A percentile compares a stretch with the other conserved stretches of the same genome.
Conservation (phyloP, 441 rosid genomes). For the Euphorbia schlechtendalii region DNA sequence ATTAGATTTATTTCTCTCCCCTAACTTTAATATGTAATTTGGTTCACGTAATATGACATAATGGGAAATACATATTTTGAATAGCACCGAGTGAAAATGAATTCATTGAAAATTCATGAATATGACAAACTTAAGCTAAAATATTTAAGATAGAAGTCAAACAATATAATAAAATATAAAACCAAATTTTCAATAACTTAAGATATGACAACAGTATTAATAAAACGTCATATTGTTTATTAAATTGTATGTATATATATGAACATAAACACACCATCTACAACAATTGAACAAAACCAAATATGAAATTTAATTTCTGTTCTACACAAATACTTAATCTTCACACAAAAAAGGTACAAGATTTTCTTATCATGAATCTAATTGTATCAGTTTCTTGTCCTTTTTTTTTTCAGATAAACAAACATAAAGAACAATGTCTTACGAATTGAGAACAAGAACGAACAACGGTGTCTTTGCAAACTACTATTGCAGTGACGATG, state of each 20-base stretch:
- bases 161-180: too few relatives aligned
- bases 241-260: neutral
- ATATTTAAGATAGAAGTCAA: too few relatives aligned
- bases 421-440: constrained; percentile 2
- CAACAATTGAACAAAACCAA: constrained; percentile 3
- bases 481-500: neutral
- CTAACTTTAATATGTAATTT: too few relatives aligned
- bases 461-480: neutral
- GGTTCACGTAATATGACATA: too few relatives aligned
- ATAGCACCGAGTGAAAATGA: too few relatives aligned
- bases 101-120: too few relatives aligned
- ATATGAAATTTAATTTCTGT: constrained; percentile 6
- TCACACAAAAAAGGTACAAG: neutral
- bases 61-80: too few relatives aligned
- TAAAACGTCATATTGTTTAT: too few relatives aligned
- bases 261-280: constrained; percentile 1
- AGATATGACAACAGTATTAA: too few relatives aligned
- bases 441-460: constrained; percentile 3
- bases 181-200: too few relatives aligned
- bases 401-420: neutral
- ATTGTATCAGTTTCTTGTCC: neutral
- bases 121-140: too few relatives aligned
- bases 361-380: neutral
- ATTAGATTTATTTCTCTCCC: too few relatives aligned
- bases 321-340: neutral